phyloP scores from a whole-genome alignment of 2,329 filamentous ascomycete species.

The Volutella citrinella region DNA sequence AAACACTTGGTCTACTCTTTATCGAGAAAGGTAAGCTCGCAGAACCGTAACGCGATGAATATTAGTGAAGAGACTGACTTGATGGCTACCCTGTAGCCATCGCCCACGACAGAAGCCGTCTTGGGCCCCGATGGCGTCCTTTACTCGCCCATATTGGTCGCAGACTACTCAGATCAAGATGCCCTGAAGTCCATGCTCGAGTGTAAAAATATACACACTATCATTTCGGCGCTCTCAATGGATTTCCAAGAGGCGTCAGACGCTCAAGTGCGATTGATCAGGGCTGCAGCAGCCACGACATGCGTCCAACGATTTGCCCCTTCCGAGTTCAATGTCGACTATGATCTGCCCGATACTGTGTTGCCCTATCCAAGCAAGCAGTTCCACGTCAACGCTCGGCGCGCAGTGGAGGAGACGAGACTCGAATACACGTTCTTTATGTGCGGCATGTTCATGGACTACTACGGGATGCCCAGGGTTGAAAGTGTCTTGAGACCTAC shows the following conservation, averaged over 20 bases:
- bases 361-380: conserved; percentile 32
- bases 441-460: conserved; percentile 36
- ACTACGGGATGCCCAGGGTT: conserved; percentile 29
- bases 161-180: conserved; percentile 25
- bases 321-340: conserved; percentile 37
- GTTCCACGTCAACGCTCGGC: conserved; percentile 25
- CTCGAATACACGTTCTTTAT: conserved; percentile 34
- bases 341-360: conserved; percentile 29
- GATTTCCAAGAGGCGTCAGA: conserved; percentile 27
- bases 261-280: conserved; percentile 31
- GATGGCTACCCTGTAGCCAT: too few relatives aligned
- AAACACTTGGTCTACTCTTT: conserved; percentile 41
- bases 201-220: conserved; percentile 21
- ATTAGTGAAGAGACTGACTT: too few relatives aligned
- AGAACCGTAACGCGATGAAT: too few relatives aligned
- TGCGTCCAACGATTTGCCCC: conserved; percentile 34
- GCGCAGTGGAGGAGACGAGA: conserved; percentile 27
- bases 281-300: conserved; percentile 25
- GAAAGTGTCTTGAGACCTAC: conserved; percentile 24
- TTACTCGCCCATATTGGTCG: too few relatives aligned
- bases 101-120: too few relatives aligned
- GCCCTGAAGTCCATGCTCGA: conserved; percentile 17
- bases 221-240: conserved; percentile 33
- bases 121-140: too few relatives aligned
- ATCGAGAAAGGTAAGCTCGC: conserved; percentile 33